Evolutionary conservation across 2,329 filamentous ascomycete species (phyloP).

Genomic region (Aureobasidium sp.): DNA sequence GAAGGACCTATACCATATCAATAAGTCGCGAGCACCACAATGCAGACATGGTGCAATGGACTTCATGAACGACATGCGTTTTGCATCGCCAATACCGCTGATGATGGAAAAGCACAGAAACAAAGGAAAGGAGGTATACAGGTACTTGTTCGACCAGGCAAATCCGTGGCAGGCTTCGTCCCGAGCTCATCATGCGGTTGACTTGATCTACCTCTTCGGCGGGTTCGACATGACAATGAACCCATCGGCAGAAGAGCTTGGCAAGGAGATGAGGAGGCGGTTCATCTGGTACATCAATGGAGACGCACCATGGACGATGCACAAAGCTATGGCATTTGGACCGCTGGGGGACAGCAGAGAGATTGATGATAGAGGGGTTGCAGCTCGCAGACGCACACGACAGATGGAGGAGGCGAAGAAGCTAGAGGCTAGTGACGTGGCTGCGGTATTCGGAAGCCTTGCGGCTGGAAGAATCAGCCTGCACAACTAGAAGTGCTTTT

Average conservation of each 20-base stretch:
- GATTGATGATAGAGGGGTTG: constrained; percentile 27
- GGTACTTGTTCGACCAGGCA: constrained; percentile 37
- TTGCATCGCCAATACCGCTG: constrained; percentile 23
- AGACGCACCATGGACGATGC: constrained; percentile 29
- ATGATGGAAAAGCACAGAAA: constrained; percentile 16
- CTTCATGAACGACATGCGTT: constrained; percentile 30
- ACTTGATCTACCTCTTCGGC: constrained; percentile 39
- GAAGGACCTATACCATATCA: constrained; percentile 35
- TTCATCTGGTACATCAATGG: constrained; percentile 36
- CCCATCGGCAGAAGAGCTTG: constrained; percentile 27
- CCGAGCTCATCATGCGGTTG: constrained; percentile 41
- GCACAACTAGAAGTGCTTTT: constrained; percentile 15
- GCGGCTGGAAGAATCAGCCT: constrained; percentile 37
- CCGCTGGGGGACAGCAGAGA: constrained; percentile 31
- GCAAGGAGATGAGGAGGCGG: constrained; percentile 31
- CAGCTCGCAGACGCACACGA: constrained; percentile 27
- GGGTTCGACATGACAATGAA: constrained; percentile 32
- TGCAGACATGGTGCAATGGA: constrained; percentile 35
- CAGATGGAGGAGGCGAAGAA: constrained; percentile 26
- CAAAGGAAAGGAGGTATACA: constrained; percentile 27
- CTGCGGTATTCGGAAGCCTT: constrained; percentile 27
- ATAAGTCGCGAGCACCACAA: constrained; percentile 31
- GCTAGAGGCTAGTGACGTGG: constrained; percentile 25
- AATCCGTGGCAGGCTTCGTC: constrained; percentile 43
- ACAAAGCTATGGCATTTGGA: constrained; percentile 32